These are phyloP conservation scores for Yarrowia bubula DNA, from an alignment of 805 yeast genomes.

Conservation along the genomic window DNA sequence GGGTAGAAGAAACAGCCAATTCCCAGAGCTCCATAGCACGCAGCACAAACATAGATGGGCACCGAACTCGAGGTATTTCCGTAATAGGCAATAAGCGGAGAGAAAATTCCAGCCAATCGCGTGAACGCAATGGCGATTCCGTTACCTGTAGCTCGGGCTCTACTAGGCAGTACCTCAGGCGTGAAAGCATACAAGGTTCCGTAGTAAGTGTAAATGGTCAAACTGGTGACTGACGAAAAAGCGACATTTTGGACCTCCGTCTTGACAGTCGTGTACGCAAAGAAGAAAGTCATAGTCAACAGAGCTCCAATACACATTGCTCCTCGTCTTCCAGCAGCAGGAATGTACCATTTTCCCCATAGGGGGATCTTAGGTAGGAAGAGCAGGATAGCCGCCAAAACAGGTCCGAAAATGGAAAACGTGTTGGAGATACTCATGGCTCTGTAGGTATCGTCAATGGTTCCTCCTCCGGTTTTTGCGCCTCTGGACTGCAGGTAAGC, in stretches of 20 bases:
- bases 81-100: conserved; percentile 49
- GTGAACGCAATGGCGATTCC: conserved; percentile 58
- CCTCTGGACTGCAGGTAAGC: conserved; percentile 48
- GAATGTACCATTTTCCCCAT: conserved; percentile 36
- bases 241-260: conserved; percentile 55
- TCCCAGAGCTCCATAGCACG: conserved; percentile 47
- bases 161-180: conserved; percentile 59
- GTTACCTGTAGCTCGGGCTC: conserved; percentile 57
- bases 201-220: conserved; percentile 51
- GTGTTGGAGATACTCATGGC: conserved; percentile 45
- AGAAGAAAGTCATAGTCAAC: conserved; percentile 56
- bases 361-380: conserved; percentile 7
- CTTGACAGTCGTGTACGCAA: conserved; percentile 62
- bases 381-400: not conserved
- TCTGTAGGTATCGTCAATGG: conserved; percentile 34
- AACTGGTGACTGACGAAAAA: conserved; percentile 49
- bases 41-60: conserved; percentile 50
- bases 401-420: conserved; percentile 53
- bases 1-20: conserved; percentile 49
- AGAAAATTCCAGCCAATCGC: conserved; percentile 48
- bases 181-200: conserved; percentile 64
- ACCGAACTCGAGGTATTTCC: conserved; percentile 48
- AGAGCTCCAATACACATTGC: conserved; percentile 53
- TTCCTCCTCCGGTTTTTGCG: conserved; percentile 38
- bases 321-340: conserved; percentile 49